Conservation (phyloP, 2,329 filamentous ascomycete species). For the Epicoccum sorghinum region DNA sequence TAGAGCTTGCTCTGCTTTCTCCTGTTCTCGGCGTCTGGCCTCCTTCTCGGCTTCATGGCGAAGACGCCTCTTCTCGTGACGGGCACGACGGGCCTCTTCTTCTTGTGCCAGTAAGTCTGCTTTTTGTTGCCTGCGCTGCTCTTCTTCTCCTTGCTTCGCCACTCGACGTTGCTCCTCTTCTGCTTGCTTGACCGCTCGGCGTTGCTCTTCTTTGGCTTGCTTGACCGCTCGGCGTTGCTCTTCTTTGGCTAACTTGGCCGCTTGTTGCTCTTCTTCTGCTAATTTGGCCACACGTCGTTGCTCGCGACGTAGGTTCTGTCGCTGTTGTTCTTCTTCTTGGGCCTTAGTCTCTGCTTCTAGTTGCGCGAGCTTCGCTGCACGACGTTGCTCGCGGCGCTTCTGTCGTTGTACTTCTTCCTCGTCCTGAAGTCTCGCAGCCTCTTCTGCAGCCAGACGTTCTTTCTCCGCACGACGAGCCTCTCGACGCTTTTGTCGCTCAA, state of each 20-base stretch:
- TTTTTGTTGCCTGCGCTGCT: conserved; percentile 27
- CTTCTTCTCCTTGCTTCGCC: conserved; percentile 25
- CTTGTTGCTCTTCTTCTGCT: conserved; percentile 30
- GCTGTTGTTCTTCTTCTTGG: conserved; percentile 28
- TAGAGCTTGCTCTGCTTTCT: conserved; percentile 8
- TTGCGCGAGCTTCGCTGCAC: conserved; percentile 32
- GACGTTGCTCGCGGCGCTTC: conserved; percentile 38
- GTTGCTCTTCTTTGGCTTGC: conserved; percentile 11
- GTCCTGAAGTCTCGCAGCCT: conserved; percentile 28
- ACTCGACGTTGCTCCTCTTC: conserved; percentile 35
- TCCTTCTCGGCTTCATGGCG: conserved; percentile 34
- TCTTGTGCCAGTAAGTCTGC: conserved; percentile 28
- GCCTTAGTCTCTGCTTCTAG: conserved; percentile 26
- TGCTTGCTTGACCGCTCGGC: conserved; percentile 27
- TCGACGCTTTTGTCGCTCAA: conserved; percentile 34
- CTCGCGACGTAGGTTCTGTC: conserved; percentile 33
- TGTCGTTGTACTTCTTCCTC: conserved; percentile 33
- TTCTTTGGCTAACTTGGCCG: too few relatives aligned
- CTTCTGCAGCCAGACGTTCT: conserved; percentile 34
- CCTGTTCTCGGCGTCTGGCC: conserved; percentile 4
- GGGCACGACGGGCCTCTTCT: conserved; percentile 36
- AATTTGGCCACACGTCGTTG: conserved; percentile 29
- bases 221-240: conserved; percentile 17
- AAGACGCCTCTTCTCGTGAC: conserved; percentile 34
- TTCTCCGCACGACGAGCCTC: conserved; percentile 38